These are phyloP conservation scores for Phytophthora pistaciae DNA, from an alignment of 352 stramenopile species.

Conservation along the genomic window DNA sequence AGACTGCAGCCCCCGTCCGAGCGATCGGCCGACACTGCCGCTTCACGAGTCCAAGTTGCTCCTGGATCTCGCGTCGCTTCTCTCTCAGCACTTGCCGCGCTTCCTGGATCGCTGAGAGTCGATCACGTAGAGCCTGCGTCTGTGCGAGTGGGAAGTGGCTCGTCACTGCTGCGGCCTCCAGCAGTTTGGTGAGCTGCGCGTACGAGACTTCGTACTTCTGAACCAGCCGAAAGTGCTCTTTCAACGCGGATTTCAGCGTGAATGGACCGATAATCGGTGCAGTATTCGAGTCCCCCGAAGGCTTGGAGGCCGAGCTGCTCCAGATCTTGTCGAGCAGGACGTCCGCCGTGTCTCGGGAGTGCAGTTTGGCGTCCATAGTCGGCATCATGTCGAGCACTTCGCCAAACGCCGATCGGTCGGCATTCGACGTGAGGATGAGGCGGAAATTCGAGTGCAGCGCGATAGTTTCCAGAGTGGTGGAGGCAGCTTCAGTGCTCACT, in stretches of 20 bases:
- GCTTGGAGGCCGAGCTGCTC: constrained; percentile 17
- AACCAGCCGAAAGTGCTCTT: constrained; percentile 33
- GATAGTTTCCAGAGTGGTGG: constrained; percentile 12
- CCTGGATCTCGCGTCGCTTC: constrained; percentile 21
- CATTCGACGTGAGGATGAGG: constrained; percentile 52
- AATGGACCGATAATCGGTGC: constrained; percentile 8
- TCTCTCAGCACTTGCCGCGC: constrained; percentile 26
- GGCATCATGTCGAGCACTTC: constrained; percentile 45
- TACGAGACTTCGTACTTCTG: constrained; percentile 28
- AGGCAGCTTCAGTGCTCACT: background rate
- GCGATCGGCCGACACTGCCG: constrained; percentile 23
- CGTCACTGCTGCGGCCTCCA: constrained; percentile 49
- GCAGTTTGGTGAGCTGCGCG: constrained; percentile 42
- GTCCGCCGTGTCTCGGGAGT: constrained; percentile 40
- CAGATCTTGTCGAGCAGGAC: constrained; percentile 63
- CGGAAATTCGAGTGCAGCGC: constrained; percentile 52
- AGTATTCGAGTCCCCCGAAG: background rate
- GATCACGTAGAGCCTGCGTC: constrained; percentile 42
- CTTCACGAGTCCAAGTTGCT: constrained; percentile 23
- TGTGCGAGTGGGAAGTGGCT: constrained; percentile 58
- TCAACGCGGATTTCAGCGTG: constrained; percentile 42
- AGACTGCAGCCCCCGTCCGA: constrained; percentile 45
- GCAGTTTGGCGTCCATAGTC: constrained; percentile 39
- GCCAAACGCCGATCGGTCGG: constrained; percentile 43
- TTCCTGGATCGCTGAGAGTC: constrained; percentile 37